Conservation (phyloP, 2,329 filamentous ascomycete species). For the Huntiella abstrusa region DNA sequence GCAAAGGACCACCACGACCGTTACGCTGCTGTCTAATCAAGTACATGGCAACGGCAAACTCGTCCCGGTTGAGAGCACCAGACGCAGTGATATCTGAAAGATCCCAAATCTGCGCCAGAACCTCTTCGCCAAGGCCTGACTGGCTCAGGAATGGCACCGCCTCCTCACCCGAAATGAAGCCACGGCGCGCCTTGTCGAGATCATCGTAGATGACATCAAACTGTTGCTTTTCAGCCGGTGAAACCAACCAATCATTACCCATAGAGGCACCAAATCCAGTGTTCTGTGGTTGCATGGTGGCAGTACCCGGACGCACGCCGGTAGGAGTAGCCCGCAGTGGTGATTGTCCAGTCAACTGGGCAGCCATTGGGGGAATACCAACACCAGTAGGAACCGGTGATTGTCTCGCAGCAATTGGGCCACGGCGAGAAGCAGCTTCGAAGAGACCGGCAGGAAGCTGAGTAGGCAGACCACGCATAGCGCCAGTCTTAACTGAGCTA, state of each 20-base stretch:
- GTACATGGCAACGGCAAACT: slow-evolving; percentile 96
- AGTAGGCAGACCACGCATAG: slow-evolving; percentile 59
- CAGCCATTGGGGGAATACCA: slow-evolving; percentile 33
- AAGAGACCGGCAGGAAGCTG: slow-evolving; percentile 71
- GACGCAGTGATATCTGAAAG: slow-evolving; percentile 84
- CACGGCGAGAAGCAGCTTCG: slow-evolving; percentile 66
- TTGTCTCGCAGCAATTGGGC: slow-evolving; percentile 24
- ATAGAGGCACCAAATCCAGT: slow-evolving; percentile 16
- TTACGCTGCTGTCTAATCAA: slow-evolving; percentile 78
- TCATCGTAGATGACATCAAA: slow-evolving; percentile 76
- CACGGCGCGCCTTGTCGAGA: slow-evolving; percentile 62
- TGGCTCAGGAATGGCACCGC: slow-evolving; percentile 89
- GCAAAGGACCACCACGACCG: slow-evolving; percentile 47
- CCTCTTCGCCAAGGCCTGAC: slow-evolving; percentile 74
- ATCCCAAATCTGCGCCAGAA: slow-evolving; percentile 90
- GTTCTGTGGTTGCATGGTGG: slow-evolving; percentile 22
- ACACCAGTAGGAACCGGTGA: slow-evolving; percentile 24
- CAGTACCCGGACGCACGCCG: slow-evolving; percentile 28
- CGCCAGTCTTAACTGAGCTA: slow-evolving; percentile 72
- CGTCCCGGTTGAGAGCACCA: slow-evolving; percentile 67
- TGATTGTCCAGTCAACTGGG: slow-evolving; percentile 46
- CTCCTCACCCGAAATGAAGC: slow-evolving; percentile 82
- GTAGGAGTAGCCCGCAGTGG: slow-evolving; percentile 33
- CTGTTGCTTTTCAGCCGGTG: slow-evolving; percentile 61
- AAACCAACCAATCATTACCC: slow-evolving; percentile 58